Evolutionary conservation across 306 rosid genomes (phyloP), one percentile per base, ranked within the genome.

Genomic region (Arachis hypogaea): DNA sequence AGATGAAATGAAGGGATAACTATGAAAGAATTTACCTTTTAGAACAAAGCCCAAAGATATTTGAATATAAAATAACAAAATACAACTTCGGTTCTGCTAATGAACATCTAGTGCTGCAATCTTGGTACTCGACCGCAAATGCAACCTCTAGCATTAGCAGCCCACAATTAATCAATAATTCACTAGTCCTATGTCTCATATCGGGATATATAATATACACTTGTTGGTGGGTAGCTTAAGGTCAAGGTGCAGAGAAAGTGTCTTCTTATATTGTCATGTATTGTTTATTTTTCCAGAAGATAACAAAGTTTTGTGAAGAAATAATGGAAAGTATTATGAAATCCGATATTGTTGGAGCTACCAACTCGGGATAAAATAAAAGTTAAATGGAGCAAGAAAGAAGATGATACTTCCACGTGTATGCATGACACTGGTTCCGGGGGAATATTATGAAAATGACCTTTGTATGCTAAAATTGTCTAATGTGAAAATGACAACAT

Each of bases 191-290:
- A 28, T 47, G n/a, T 30, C 7, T 47, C n/a, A 55, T 43, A 7
- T 67, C 2, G 22, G 28, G 55, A 49, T 49, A 10, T 49, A 49
- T 49, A 33, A 42, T 42, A 43, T 61, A 33, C 11, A 45, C 11
- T 44, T 22, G 40, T 42, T 5, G 50, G 41, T 55, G 11, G 29
- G 3, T 62, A 29, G 74, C 30, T 29, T n/a, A 18, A 52, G 77
- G 7, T 61, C 71, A 91, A 58, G 95, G 90, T 61, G 86, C 67
- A 64, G 85, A 83, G 83, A 92, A 92, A 11, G 54, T 73, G 46
- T 84, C 93, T 28, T 85, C 81, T 44, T 74, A 22, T 22, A 22
- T 22, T 22, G 28, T 22, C 28, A 22, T 22, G 28, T 22, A 22
- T 22, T 22, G 28, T 1, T 22, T 22, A 22, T 22, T 22, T 22